Evolutionary conservation across 148 eudicot species (phyloP).

Genomic region (Diospyros kaki): DNA sequence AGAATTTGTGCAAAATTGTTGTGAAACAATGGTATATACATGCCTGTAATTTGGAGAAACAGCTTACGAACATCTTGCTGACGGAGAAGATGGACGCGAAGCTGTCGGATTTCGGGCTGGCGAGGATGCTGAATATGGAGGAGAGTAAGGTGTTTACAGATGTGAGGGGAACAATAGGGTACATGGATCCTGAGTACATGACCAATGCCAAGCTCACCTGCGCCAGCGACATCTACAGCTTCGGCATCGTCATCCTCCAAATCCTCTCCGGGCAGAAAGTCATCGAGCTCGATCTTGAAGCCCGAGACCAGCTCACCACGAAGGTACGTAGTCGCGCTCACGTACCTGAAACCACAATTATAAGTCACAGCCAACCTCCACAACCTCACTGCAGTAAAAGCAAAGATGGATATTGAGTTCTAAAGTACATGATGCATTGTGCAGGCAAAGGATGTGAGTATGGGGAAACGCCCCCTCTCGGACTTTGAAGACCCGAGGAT

Average conservation of each 20-base stretch:
- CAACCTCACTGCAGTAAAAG: not conserved
- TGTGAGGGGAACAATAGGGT: constrained; percentile 49
- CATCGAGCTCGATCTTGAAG: constrained; percentile 41
- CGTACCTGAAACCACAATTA: too few species aligned
- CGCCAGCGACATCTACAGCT: constrained; percentile 48
- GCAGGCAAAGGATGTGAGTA: constrained; percentile 51
- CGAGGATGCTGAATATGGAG: constrained; percentile 40
- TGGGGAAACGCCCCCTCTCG: constrained; percentile 29
- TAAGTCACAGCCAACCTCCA: not conserved
- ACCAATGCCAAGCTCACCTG: constrained; percentile 41
- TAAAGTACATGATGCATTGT: not conserved
- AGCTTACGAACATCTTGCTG: constrained; percentile 48
- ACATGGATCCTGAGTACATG: constrained; percentile 54
- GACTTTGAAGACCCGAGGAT: constrained; percentile 38
- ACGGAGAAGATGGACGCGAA: constrained; percentile 33
- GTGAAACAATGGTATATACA: too few species aligned
- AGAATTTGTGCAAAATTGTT: too few species aligned
- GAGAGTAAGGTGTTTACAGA: constrained; percentile 46
- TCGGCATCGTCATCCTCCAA: constrained; percentile 42
- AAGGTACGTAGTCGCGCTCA: constrained; percentile 18
- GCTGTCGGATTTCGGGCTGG: constrained; percentile 49
- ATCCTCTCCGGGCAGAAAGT: constrained; percentile 46
- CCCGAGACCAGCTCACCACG: constrained; percentile 44
- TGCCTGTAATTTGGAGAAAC: too few species aligned
- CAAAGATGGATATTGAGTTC: too few species aligned